Evolutionary conservation across 768 basidiomycete species (phyloP).

Genomic region (Boletus barrowsii): DNA sequence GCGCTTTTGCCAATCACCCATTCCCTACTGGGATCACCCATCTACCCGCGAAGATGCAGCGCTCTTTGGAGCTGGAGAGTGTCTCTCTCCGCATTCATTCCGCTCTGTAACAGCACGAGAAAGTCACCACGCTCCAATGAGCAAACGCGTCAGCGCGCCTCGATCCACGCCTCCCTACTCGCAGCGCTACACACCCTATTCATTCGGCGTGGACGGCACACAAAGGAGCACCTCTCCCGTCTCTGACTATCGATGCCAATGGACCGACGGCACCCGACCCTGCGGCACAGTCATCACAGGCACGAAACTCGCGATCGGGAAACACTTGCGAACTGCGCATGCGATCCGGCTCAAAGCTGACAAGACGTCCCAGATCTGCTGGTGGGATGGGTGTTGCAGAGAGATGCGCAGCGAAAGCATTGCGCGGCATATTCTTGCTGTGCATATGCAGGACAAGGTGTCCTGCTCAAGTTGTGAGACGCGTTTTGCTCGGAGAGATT

Average conservation of each 20-base stretch:
- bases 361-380: slow-evolving; percentile 7
- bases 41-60: background rate
- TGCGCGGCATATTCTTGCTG: slow-evolving; percentile 20
- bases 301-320: slow-evolving; percentile 9
- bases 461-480: slow-evolving; percentile 15
- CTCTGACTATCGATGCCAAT: slow-evolving; percentile 6
- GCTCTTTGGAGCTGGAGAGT: background rate
- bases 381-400: slow-evolving; percentile 17
- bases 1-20: background rate
- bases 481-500: slow-evolving; percentile 25
- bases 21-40: background rate
- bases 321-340: slow-evolving; percentile 12
- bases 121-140: background rate
- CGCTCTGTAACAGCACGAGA: background rate
- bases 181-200: slow-evolving; percentile 7
- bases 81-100: too few relatives aligned
- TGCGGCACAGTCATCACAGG: slow-evolving; percentile 3
- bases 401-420: slow-evolving; percentile 27
- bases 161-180: background rate
- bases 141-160: background rate
- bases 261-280: background rate
- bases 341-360: slow-evolving; percentile 7
- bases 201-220: background rate
- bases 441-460: slow-evolving; percentile 23
- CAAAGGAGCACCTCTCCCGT: background rate